Conservation (phyloP, 1,284 basidiomycete species). For the Erythrobasidium hasegawianum region DNA sequence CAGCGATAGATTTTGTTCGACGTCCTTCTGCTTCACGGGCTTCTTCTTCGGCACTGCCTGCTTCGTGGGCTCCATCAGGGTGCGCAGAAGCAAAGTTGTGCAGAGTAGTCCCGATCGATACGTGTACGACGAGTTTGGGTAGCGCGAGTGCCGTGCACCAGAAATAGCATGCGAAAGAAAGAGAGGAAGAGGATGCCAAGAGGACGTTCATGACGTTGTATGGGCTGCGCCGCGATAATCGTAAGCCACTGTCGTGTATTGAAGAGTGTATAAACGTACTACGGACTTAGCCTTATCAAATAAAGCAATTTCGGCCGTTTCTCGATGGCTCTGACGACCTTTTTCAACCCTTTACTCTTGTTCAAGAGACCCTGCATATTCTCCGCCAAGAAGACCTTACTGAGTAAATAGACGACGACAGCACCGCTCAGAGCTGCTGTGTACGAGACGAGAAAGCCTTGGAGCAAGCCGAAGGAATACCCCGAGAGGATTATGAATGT, state of each 20-base stretch:
- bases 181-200: constrained; percentile 53
- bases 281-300: constrained; percentile 54
- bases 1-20: constrained; percentile 46
- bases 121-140: constrained; percentile 53
- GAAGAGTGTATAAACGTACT: constrained; percentile 43
- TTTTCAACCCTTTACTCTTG: constrained; percentile 48
- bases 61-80: neutral
- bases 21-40: constrained; percentile 38
- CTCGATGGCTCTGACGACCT: constrained; percentile 50
- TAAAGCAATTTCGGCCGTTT: constrained; percentile 52
- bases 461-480: constrained; percentile 54
- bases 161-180: constrained; percentile 53
- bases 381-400: constrained; percentile 48
- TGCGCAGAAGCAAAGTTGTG: constrained; percentile 49
- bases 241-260: neutral
- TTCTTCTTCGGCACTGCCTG: constrained; percentile 32
- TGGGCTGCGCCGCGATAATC: constrained; percentile 16
- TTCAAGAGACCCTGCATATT: constrained; percentile 49
- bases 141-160: constrained; percentile 54
- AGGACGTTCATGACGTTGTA: constrained; percentile 57
- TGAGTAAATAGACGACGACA: constrained; percentile 53
- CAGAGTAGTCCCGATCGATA: constrained; percentile 48
- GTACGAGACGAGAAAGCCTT: constrained; percentile 55
- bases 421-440: constrained; percentile 53
- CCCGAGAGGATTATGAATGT: constrained; percentile 55